Conservation (phyloP, 2,329 filamentous ascomycete species). For the Bipolaris sorokiniana region DNA sequence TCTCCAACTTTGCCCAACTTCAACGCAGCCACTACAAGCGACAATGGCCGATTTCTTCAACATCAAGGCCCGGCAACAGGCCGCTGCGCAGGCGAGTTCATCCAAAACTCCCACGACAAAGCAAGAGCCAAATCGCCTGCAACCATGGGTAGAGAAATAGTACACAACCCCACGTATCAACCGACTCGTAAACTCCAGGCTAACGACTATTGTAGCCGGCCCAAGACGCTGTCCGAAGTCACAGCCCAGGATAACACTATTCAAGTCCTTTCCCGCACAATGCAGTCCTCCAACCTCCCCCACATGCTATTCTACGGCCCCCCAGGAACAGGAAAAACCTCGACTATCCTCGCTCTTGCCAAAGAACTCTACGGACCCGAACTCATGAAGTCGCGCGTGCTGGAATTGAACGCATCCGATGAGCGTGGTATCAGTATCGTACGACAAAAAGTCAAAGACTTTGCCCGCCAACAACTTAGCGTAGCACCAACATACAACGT, state of each 20-base stretch:
- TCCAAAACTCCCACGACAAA: slow-evolving; percentile 68
- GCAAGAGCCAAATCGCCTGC: slow-evolving; percentile 69
- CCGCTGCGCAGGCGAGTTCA: slow-evolving; percentile 74
- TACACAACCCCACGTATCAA: slow-evolving; percentile 49
- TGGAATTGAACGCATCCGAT: slow-evolving; percentile 98
- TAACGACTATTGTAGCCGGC: slow-evolving; percentile 67
- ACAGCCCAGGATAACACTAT: slow-evolving; percentile 97
- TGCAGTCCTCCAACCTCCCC: slow-evolving; percentile 96
- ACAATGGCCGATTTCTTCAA: slow-evolving; percentile 93
- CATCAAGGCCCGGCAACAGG: slow-evolving; percentile 79
- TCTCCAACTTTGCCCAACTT: slow-evolving; percentile 17
- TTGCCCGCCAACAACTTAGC: slow-evolving; percentile 91
- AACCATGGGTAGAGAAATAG: slow-evolving; percentile 99
- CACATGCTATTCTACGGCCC: slow-evolving; percentile 99
- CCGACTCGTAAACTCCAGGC: slow-evolving; percentile 3
- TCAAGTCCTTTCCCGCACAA: slow-evolving; percentile 85
- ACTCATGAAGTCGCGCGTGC: slow-evolving; percentile 89
- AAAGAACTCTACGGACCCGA: slow-evolving; percentile 98
- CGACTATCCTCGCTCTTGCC: slow-evolving; percentile 92
- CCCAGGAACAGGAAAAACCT: slow-evolving; percentile 96
- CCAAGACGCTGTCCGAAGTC: slow-evolving; percentile 92
- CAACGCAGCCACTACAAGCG: slow-evolving; percentile 12
- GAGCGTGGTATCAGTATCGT: slow-evolving; percentile 98
- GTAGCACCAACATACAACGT: slow-evolving; percentile 73
- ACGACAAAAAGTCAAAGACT: slow-evolving; percentile 97